Percentiles rank a stretch among this genome's conserved stretches.
Evolutionary conservation across 1,284 basidiomycete species (phyloP).

Genomic region (Austropuccinia psidii): DNA sequence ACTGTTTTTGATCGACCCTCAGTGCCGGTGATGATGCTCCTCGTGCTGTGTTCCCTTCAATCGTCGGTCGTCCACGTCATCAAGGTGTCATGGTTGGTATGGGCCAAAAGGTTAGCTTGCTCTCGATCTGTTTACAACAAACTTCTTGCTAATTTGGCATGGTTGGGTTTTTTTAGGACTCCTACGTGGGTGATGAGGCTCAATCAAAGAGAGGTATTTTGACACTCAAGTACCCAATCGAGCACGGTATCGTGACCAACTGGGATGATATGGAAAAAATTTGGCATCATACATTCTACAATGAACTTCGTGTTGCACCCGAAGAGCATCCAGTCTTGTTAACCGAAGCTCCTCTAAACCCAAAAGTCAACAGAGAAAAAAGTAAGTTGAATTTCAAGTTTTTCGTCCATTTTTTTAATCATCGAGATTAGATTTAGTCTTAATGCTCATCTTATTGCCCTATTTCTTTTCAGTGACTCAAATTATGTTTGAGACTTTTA

Average conservation of each 20-base stretch:
- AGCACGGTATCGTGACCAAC: constrained; percentile 75
- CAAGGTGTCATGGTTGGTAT: constrained; percentile 74
- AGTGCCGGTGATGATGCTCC: constrained; percentile 65
- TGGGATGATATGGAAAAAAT: constrained; percentile 97
- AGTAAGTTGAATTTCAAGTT: constrained; percentile 52
- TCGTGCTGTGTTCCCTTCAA: constrained; percentile 69
- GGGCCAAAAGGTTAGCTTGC: constrained; percentile 47
- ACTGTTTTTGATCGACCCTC: constrained; percentile 14
- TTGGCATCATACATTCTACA: constrained; percentile 61
- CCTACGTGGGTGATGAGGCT: constrained; percentile 63
- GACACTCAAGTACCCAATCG: constrained; percentile 65
- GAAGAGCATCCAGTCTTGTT: constrained; percentile 90
- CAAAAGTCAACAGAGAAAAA: constrained; percentile 90
- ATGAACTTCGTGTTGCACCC: constrained; percentile 52
- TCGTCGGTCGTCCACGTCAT: constrained; percentile 85
- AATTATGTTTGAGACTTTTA: constrained; percentile 97
- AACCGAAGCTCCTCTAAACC: constrained; percentile 91
- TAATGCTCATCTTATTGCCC: not conserved
- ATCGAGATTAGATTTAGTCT: not conserved
- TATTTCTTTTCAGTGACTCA: constrained; percentile 54
- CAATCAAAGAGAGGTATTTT: constrained; percentile 94
- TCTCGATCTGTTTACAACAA: not conserved
- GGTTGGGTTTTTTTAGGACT: constrained; percentile 50
- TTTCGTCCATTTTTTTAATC: not conserved
- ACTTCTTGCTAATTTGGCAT: not conserved